Conservation (phyloP, 2,329 filamentous ascomycete genomes). For the Diaporthe sp. region DNA sequence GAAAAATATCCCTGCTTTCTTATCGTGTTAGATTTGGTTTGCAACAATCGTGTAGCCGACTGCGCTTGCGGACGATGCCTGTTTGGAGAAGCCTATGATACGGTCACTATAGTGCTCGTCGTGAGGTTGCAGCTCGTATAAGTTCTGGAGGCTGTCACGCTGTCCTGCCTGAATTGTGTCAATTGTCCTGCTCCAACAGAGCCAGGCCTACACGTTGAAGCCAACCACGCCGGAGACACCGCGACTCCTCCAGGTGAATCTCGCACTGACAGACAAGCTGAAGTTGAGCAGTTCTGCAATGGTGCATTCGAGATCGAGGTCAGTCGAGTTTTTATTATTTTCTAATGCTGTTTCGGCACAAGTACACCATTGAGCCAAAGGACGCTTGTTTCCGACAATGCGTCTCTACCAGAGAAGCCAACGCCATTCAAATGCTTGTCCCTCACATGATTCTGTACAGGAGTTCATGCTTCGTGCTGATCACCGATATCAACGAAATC, state of each 20-base stretch:
- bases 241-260: not conserved
- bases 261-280: too few relatives aligned
- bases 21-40: not conserved
- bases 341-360: not conserved
- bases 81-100: not conserved
- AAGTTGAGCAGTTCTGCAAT: not conserved
- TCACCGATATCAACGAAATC: not conserved
- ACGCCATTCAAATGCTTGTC: slow-evolving; percentile 1
- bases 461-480: not conserved
- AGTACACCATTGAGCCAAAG: not conserved
- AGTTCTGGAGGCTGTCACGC: not conserved
- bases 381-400: not conserved
- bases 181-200: not conserved
- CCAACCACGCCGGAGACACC: not conserved
- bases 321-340: not conserved
- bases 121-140: not conserved
- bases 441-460: not conserved
- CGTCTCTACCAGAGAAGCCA: not conserved
- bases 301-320: not conserved
- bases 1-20: slow-evolving; percentile 10
- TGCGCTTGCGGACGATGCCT: not conserved
- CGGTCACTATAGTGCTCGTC: not conserved
- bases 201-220: not conserved
- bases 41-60: not conserved
- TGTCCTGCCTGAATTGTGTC: not conserved